Base-by-base conservation (phyloP, 495 filamentous ascomycete genomes). In the Daldinia childiae region DNA sequence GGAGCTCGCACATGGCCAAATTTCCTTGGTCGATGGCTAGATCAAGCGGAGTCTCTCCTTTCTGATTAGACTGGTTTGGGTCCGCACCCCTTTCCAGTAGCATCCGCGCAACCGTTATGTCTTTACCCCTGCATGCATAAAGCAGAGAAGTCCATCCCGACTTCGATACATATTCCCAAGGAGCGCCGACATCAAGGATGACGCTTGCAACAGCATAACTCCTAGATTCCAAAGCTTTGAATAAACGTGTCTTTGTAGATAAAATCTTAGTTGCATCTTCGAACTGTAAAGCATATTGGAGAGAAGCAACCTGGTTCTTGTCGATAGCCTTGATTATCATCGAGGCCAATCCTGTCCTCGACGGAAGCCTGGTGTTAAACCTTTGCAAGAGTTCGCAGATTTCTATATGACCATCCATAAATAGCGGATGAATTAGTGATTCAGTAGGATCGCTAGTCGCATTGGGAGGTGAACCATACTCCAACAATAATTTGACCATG, bases 111-210 rank as follows among this genome's bases (percentile, higher is more conserved):
- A 48, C 17, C 9, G 17, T 7, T 24, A 24, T 24, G 9, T 48
- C 19, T 48, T 21, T 21, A 21, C 14, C 15, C 30, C 6, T 38
- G 8, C 43, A 59, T 9, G 64, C 41, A 26, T 39, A 15, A 8
- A 27, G 32, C 9, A 60, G 56, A 60, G 30, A 29, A 14, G 55
- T 39, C 41, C 45, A 43, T 15, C 64, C 64, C 2, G 19, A 4
- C 8, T 21, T 38, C 4, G 41, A 19, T 9, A 38, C 39, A n/a
- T 52, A 9, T 17, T 48, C 19, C 55, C 41, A 59, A 19, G 55
- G 55, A 12, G 64, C 64, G 4, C 64, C 64, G 29, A 36, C 55
- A 2, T 60, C 56, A 21, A 67, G 34, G 32, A 67, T 51, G 26
- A 55, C 14, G 5, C 12, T 11, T 11, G 64, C 30, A 17, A 60